Conservation (phyloP, 768 basidiomycete species). For the Amylocystis lapponica region DNA sequence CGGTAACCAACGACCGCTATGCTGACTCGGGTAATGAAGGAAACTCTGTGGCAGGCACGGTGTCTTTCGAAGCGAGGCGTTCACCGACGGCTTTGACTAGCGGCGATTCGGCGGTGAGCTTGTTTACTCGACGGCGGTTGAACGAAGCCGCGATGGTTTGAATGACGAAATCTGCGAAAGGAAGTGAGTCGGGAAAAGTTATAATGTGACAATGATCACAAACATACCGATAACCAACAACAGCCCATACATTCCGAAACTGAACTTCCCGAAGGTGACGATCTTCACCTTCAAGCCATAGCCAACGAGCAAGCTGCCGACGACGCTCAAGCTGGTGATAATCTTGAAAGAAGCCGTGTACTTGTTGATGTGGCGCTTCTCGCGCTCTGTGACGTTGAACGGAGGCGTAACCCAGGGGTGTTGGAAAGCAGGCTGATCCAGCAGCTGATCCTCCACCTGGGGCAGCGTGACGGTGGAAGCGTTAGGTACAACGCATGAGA, state of each 20-base stretch:
- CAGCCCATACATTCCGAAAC: conserved; percentile 11
- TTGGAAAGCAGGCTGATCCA: background rate
- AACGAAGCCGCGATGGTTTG: conserved; percentile 9
- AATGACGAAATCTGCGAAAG: conserved; percentile 7
- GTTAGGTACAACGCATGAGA: conserved; percentile 5
- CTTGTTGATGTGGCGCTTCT: conserved; percentile 1
- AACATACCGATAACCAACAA: conserved; percentile 10
- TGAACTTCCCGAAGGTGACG: conserved; percentile 6
- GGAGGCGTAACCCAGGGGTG: conserved; percentile 12
- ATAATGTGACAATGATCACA: background rate
- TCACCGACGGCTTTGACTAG: conserved; percentile 6
- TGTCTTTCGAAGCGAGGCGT: conserved; percentile 1
- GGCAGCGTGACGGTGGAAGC: conserved; percentile 2
- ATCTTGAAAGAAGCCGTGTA: conserved; percentile 6
- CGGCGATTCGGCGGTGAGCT: conserved; percentile 5
- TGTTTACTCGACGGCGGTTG: conserved; percentile 11
- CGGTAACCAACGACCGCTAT: conserved; percentile 15
- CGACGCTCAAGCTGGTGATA: conserved; percentile 3
- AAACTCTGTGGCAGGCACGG: background rate
- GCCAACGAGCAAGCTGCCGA: conserved; percentile 5
- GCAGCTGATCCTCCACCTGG: conserved; percentile 1
- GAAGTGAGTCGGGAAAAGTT: background rate
- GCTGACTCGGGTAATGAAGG: conserved; percentile 9
- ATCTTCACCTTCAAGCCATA: conserved; percentile 9
- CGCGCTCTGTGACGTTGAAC: conserved; percentile 8